Conservation (phyloP, 257 asterid species). For the Nicotiana knightiana region DNA sequence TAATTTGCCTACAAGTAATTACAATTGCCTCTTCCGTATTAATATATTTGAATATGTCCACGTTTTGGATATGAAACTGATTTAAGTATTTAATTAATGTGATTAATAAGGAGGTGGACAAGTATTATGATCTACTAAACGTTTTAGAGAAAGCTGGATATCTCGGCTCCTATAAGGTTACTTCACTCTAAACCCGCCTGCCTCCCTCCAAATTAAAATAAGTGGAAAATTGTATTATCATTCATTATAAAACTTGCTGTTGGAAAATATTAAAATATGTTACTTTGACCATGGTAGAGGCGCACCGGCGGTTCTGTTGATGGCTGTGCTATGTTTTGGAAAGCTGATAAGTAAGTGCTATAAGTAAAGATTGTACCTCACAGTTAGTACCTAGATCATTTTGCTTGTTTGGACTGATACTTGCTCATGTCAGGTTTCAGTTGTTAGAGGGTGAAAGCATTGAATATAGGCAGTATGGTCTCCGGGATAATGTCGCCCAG, state of each 20-base stretch:
- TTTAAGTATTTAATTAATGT: background rate
- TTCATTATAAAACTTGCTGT: background rate
- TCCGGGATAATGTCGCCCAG: conserved; percentile 38
- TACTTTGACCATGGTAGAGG: conserved; percentile 20
- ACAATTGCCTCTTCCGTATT: background rate
- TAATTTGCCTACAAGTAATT: conserved; percentile 32
- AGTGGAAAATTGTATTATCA: background rate
- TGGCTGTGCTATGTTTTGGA: conserved; percentile 42
- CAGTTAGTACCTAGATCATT: background rate
- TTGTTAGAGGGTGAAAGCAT: conserved; percentile 30
- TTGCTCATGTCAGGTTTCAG: conserved; percentile 22
- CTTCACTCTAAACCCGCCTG: background rate
- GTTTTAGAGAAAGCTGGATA: conserved; percentile 30
- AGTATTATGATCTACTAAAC: conserved; percentile 23
- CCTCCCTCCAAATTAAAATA: background rate
- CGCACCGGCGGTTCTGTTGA: conserved; percentile 35
- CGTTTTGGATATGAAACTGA: background rate
- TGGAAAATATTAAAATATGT: background rate
- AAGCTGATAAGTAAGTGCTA: conserved; percentile 24
- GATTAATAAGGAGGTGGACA: conserved; percentile 34
- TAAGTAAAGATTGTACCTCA: background rate
- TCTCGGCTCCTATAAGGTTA: conserved; percentile 31
- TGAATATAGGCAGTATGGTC: conserved; percentile 30
- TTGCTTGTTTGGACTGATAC: background rate
- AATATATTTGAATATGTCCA: background rate